Conservation (phyloP, 192 early-diverging fungal genomes). For the Entophlyctis luteolus region DNA sequence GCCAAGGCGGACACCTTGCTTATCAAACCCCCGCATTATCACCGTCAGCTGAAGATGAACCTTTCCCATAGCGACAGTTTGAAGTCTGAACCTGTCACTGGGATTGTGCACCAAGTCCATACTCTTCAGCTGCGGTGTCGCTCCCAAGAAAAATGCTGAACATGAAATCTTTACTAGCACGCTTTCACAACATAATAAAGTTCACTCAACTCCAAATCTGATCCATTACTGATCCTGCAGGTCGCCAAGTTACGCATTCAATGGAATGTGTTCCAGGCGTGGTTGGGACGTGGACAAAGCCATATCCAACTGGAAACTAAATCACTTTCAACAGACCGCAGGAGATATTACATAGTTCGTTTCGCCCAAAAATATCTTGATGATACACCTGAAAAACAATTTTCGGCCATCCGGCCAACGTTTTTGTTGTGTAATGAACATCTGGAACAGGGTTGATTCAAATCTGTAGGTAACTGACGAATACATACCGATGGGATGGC, state of each 20-base stretch:
- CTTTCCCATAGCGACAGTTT: slow-evolving; percentile 53
- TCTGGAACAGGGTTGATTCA: slow-evolving; percentile 30
- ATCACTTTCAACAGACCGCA: not conserved
- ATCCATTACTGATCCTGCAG: slow-evolving; percentile 40
- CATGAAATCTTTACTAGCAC: no score
- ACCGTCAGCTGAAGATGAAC: slow-evolving; percentile 46
- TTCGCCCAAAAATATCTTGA: slow-evolving; percentile 49
- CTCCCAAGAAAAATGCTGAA: slow-evolving; percentile 48
- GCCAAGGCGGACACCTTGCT: slow-evolving; percentile 50
- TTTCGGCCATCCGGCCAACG: slow-evolving; percentile 54
- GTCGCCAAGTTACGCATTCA: slow-evolving; percentile 51
- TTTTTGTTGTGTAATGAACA: slow-evolving; percentile 52
- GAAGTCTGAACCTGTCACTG: slow-evolving; percentile 47
- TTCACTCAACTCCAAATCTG: slow-evolving; percentile 44
- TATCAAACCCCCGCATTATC: slow-evolving; percentile 45
- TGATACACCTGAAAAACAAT: slow-evolving; percentile 51
- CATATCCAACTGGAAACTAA: slow-evolving; percentile 46
- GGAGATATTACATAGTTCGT: slow-evolving; percentile 45
- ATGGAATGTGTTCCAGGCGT: slow-evolving; percentile 49
- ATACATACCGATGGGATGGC: slow-evolving; percentile 52
- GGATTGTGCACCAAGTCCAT: slow-evolving; percentile 47
- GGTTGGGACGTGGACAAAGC: slow-evolving; percentile 51
- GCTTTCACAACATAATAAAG: no score
- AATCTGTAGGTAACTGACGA: not conserved
- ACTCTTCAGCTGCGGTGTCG: slow-evolving; percentile 47